Conservation (phyloP, 2,329 filamentous ascomycete genomes). For the Calonectria naviculata region DNA sequence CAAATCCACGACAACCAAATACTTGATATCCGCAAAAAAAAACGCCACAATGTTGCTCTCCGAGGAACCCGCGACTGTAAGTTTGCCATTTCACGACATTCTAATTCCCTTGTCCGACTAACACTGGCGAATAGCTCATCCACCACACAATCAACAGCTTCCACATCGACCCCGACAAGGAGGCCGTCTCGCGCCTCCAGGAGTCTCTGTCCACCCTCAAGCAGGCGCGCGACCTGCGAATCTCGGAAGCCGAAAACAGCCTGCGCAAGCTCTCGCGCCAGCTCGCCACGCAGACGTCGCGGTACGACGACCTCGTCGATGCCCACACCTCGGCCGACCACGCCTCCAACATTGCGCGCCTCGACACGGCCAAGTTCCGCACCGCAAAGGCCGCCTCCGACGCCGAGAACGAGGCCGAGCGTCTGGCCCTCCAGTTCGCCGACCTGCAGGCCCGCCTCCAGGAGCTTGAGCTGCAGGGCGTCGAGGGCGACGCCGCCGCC, state of each 20-base stretch:
- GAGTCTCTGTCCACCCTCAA: constrained; percentile 87
- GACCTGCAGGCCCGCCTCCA: constrained; percentile 80
- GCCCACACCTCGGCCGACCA: constrained; percentile 83
- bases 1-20: neutral
- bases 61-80: constrained; percentile 88
- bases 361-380: constrained; percentile 95
- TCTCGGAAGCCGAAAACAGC: constrained; percentile 74
- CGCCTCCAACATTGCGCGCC: constrained; percentile 83
- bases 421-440: constrained; percentile 82
- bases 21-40: neutral
- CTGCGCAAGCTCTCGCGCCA: constrained; percentile 81
- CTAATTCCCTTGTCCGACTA: neutral
- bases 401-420: constrained; percentile 93
- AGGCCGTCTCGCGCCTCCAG: constrained; percentile 83
- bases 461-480: constrained; percentile 87
- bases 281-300: constrained; percentile 78
- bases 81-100: constrained; percentile 34
- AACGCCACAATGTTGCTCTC: constrained; percentile 85
- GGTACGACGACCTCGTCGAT: constrained; percentile 80
- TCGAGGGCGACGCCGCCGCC: constrained; percentile 71
- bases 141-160: constrained; percentile 93
- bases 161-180: constrained; percentile 90
- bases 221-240: constrained; percentile 82
- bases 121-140: constrained; percentile 73
- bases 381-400: constrained; percentile 92